These are phyloP conservation scores for Nicotiana tabacum DNA, from an alignment of 257 asterid species.

Conservation along the genomic window DNA sequence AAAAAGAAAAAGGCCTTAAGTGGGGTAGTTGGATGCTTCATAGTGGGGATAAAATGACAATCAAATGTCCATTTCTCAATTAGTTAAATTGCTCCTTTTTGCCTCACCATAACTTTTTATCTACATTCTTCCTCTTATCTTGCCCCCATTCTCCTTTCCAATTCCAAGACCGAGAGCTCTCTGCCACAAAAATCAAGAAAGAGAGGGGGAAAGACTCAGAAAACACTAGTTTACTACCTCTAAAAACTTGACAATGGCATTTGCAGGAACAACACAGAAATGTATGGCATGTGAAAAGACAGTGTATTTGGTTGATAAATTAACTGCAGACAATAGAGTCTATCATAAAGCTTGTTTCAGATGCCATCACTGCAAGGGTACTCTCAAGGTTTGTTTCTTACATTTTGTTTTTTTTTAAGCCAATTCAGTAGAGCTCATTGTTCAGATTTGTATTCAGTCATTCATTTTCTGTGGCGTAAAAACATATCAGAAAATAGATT, in stretches of 20 bases:
- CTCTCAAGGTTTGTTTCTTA: constrained; percentile 62
- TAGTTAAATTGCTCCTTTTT: constrained; percentile 13
- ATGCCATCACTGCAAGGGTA: constrained; percentile 94
- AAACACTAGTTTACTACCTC: background rate
- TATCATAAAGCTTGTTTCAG: constrained; percentile 93
- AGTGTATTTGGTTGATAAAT: constrained; percentile 78
- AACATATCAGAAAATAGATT: too few species aligned
- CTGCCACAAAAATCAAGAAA: background rate
- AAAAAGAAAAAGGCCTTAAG: background rate
- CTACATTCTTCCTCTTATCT: background rate
- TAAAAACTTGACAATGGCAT: constrained; percentile 52
- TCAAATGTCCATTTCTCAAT: constrained; percentile 25
- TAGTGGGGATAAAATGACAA: constrained; percentile 37
- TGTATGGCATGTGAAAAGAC: constrained; percentile 94
- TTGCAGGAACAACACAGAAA: constrained; percentile 97
- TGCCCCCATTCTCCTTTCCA: background rate
- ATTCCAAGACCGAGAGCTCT: background rate
- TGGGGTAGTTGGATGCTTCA: constrained; percentile 29
- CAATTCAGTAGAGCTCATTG: background rate
- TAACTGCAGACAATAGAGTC: constrained; percentile 82
- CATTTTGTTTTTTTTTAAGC: background rate
- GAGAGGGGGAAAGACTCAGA: background rate
- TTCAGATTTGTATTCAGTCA: background rate
- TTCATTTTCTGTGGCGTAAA: background rate
- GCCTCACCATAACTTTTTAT: background rate